Percentiles rank a stretch among this genome's conserved stretches.
phyloP scores from a whole-genome alignment of 768 basidiomycete genomes.

The Pisolithus microcarpus region DNA sequence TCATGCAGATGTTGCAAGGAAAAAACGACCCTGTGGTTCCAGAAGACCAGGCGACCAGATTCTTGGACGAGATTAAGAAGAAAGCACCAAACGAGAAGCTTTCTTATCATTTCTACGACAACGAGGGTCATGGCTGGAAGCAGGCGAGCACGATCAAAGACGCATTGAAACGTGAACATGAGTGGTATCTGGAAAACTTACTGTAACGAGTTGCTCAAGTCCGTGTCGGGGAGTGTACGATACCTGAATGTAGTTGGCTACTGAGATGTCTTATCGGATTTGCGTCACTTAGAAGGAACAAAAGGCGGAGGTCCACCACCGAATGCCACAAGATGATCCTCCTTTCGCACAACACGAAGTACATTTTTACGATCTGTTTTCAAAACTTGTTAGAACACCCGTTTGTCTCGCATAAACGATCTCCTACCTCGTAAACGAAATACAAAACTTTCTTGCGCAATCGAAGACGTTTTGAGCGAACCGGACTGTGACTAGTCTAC shows the following conservation, averaged over 20 bases:
- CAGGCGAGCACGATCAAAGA: constrained; percentile 22
- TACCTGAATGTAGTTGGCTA: too few species aligned
- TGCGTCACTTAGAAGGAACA: too few species aligned
- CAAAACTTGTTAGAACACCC: not conserved
- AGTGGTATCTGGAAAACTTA: constrained; percentile 24
- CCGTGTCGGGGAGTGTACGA: too few species aligned
- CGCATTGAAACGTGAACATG: constrained; percentile 25
- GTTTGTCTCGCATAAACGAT: not conserved
- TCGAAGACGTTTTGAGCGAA: not conserved
- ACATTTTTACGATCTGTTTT: too few species aligned
- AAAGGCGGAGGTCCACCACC: too few species aligned
- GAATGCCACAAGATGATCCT: too few species aligned
- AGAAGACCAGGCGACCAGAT: constrained; percentile 40
- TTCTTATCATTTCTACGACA: constrained; percentile 26
- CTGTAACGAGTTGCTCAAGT: not conserved
- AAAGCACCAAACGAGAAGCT: constrained; percentile 15
- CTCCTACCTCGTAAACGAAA: constrained; percentile 13
- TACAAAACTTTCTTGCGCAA: constrained; percentile 24
- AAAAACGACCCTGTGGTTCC: constrained; percentile 57
- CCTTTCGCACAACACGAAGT: too few species aligned
- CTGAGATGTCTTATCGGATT: too few species aligned
- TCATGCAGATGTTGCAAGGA: constrained; percentile 56
- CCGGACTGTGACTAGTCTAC: constrained; percentile 6
- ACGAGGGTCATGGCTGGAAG: constrained; percentile 35
- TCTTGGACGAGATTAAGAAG: constrained; percentile 16